Base-by-base conservation (phyloP, 176 grass and related monocot species). In the Cenchrus purpureus region DNA sequence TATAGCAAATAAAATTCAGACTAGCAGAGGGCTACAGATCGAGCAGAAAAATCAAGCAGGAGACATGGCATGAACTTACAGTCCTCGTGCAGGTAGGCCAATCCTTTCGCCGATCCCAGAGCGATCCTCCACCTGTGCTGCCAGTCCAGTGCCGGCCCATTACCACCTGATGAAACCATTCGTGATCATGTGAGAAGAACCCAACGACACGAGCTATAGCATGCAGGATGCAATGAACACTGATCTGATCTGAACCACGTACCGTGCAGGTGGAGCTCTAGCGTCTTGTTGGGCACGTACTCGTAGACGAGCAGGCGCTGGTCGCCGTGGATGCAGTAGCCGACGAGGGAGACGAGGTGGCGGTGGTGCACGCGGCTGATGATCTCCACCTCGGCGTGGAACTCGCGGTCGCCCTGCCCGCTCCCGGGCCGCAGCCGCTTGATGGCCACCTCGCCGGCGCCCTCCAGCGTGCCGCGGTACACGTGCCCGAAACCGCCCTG, bases 401-500 rank as follows among this genome's bases (percentile, higher is more conserved):
- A 98, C 82, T 98, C 96, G 61, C 89, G 91, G 13, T 98, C 93
- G 15, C 96, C 96, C 87, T 98, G 96, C 44, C 96, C 79, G 52
- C 93, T 74, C 1, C 88, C 93, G 0, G 80, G 14, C 5, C 59
- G 91, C 10, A 98, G 77, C 78, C 90, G 89, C 89, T 98, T 98
- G 88, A 98, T 93, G 56, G 96, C 96, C 55, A 98, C 89, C 85
- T 92, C 93, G 22, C 78, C 69, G 12, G 58, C 65, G 40, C 76
- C 68, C 55, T 6, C 7, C 14, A 94, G 79, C 16, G 65, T 56
- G 37, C 96, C 96, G 60, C 58, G 84, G 76, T 95, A 98, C 25
- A 98, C 96, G 52, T 93, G 88, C 5, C 96, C 96, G 63, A 98
- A 98, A 20, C 96, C 96, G 49, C 96, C 96, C 75, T 94, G 86